A percentile compares a stretch with the other conserved stretches of the same genome.
These are phyloP conservation scores for Colletotrichum truncatum DNA, from an alignment of 2,329 filamentous ascomycete species.

Conservation along the genomic window DNA sequence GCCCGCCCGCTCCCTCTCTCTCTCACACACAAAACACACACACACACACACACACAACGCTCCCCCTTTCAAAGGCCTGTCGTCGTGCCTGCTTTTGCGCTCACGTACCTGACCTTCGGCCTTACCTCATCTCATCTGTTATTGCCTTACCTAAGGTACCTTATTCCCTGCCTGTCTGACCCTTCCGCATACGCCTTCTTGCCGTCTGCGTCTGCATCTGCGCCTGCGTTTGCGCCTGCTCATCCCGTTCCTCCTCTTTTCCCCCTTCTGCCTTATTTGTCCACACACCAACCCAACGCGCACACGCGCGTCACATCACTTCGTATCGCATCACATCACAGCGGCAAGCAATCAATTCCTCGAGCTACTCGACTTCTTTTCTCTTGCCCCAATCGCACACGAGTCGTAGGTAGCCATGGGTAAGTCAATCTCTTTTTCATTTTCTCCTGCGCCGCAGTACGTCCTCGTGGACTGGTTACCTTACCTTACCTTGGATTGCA, in stretches of 20 bases:
- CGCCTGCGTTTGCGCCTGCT: neutral
- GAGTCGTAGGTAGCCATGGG: constrained; percentile 12
- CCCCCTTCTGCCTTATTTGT: neutral
- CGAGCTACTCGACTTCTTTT: neutral
- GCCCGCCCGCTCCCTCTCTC: neutral
- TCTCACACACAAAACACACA: neutral
- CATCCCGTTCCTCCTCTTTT: neutral
- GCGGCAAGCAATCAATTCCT: neutral
- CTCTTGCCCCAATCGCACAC: neutral
- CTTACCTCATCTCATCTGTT: too few species aligned
- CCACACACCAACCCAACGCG: constrained; percentile 18
- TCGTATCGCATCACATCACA: constrained; percentile 5
- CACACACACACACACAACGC: too few species aligned
- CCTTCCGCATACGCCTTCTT: neutral
- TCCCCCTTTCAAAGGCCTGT: too few species aligned
- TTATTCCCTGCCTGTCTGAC: neutral
- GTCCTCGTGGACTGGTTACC: neutral
- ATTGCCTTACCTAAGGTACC: neutral
- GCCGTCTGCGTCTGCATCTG: neutral
- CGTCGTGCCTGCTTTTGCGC: neutral
- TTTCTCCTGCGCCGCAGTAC: too few species aligned
- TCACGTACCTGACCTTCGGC: neutral
- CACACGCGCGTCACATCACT: constrained; percentile 20
- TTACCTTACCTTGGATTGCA: neutral
- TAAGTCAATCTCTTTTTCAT: constrained; percentile 1